These are phyloP conservation scores for Theileria parva DNA, from an alignment of 169 alveolate species.

Conservation along the genomic window DNA sequence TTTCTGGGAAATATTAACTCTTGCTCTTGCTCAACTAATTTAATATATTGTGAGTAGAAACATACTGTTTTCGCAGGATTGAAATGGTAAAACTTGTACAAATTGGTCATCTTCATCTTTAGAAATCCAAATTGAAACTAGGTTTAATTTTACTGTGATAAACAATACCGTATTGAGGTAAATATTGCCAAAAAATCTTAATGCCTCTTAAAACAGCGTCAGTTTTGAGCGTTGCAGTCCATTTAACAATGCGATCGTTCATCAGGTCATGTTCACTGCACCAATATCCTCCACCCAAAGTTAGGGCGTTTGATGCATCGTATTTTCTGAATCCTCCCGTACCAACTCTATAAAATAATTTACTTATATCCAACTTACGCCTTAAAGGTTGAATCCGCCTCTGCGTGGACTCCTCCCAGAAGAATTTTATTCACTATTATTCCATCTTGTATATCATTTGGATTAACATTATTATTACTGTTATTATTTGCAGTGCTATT, in stretches of 20 bases:
- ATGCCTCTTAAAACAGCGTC: conserved; percentile 62
- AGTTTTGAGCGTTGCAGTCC: conserved; percentile 70
- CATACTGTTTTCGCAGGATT: conserved; percentile 61
- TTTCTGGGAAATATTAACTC: conserved; percentile 71
- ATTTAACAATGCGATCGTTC: conserved; percentile 63
- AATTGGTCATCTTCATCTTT: conserved; percentile 64
- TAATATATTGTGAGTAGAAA: conserved; percentile 10
- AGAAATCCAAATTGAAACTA: conserved; percentile 69
- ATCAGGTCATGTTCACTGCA: conserved; percentile 73
- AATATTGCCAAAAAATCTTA: conserved; percentile 52
- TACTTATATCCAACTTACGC: conserved; percentile 21
- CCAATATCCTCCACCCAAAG: conserved; percentile 79
- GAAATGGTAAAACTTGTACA: conserved; percentile 75
- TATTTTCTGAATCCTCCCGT: conserved; percentile 73
- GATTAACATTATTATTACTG: neutral
- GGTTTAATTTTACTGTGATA: neutral
- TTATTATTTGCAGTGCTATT: neutral
- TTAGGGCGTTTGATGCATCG: conserved; percentile 76
- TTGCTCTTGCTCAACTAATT: conserved; percentile 68
- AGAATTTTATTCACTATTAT: conserved; percentile 24
- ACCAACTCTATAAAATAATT: conserved; percentile 44
- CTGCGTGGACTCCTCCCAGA: conserved; percentile 52
- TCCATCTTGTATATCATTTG: conserved; percentile 14
- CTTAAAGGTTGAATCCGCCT: conserved; percentile 61
- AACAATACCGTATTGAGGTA: conserved; percentile 43